Evolutionary conservation across 2,329 filamentous ascomycete genomes (phyloP).

Genomic region (Colletotrichum costaricense): DNA sequence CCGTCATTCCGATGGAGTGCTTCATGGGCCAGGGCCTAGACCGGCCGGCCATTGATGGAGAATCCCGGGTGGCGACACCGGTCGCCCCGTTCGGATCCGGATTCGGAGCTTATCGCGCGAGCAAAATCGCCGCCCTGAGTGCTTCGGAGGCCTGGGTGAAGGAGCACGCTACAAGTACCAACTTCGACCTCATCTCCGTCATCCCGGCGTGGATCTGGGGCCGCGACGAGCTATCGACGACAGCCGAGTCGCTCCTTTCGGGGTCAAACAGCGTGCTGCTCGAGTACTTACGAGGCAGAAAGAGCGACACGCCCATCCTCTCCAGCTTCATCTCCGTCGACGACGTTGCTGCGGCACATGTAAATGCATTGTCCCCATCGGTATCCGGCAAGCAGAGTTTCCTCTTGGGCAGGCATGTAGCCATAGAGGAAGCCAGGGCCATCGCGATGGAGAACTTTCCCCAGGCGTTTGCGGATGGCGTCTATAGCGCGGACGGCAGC

Average conservation of each 20-base stretch:
- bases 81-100: constrained; percentile 43
- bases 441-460: constrained; percentile 8
- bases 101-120: constrained; percentile 47
- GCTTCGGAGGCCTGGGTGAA: constrained; percentile 47
- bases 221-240: constrained; percentile 46
- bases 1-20: constrained; percentile 25
- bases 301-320: constrained; percentile 36
- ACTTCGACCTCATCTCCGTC: constrained; percentile 49
- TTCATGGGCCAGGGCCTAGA: constrained; percentile 2
- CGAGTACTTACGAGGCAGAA: constrained; percentile 45
- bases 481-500: neutral
- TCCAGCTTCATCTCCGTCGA: constrained; percentile 48
- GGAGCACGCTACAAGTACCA: constrained; percentile 45
- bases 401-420: constrained; percentile 6
- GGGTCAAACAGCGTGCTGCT: constrained; percentile 47
- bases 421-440: neutral
- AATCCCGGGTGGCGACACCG: constrained; percentile 8
- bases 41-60: constrained; percentile 3
- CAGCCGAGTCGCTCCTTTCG: constrained; percentile 38
- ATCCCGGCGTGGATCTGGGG: constrained; percentile 50
- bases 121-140: constrained; percentile 47
- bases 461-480: constrained; percentile 6
- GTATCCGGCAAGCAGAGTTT: constrained; percentile 42
- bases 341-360: constrained; percentile 50
- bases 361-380: constrained; percentile 46